Conservation (phyloP, 2,329 filamentous ascomycete genomes). For the Colletotrichum sp. region DNA sequence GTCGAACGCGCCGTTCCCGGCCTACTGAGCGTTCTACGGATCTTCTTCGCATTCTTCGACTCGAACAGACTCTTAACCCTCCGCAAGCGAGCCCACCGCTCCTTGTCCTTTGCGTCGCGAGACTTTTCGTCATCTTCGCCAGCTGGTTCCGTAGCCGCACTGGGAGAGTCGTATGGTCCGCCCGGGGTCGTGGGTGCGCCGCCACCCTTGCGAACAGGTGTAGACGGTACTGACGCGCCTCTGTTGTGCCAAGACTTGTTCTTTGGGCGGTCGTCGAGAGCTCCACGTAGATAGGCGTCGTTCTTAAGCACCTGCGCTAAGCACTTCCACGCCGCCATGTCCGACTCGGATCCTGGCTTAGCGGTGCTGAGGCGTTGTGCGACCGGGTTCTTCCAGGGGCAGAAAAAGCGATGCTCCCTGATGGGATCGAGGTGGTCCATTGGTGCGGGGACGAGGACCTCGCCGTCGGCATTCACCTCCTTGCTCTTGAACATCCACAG, state of each 20-base stretch:
- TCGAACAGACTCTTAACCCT: constrained; percentile 76
- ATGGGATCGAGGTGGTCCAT: constrained; percentile 73
- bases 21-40: constrained; percentile 45
- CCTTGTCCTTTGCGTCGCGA: constrained; percentile 68
- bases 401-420: constrained; percentile 81
- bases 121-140: constrained; percentile 49
- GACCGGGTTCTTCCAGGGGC: constrained; percentile 74
- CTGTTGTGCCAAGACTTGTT: constrained; percentile 21
- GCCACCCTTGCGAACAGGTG: constrained; percentile 12
- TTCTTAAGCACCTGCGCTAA: constrained; percentile 62
- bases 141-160: constrained; percentile 24
- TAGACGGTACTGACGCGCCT: constrained; percentile 8
- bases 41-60: constrained; percentile 64
- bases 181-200: constrained; percentile 16
- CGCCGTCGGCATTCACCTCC: constrained; percentile 60
- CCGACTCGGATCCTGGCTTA: constrained; percentile 36
- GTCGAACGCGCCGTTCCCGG: constrained; percentile 44
- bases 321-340: constrained; percentile 59
- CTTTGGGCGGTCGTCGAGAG: constrained; percentile 21
- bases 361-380: constrained; percentile 57
- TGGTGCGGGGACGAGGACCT: constrained; percentile 61
- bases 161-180: constrained; percentile 20
- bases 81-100: constrained; percentile 74
- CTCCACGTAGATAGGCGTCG: constrained; percentile 56
- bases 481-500: constrained; percentile 93